These are phyloP conservation scores for Citrus inodora DNA, from an alignment of 345 rosid species.

Conservation along the genomic window DNA sequence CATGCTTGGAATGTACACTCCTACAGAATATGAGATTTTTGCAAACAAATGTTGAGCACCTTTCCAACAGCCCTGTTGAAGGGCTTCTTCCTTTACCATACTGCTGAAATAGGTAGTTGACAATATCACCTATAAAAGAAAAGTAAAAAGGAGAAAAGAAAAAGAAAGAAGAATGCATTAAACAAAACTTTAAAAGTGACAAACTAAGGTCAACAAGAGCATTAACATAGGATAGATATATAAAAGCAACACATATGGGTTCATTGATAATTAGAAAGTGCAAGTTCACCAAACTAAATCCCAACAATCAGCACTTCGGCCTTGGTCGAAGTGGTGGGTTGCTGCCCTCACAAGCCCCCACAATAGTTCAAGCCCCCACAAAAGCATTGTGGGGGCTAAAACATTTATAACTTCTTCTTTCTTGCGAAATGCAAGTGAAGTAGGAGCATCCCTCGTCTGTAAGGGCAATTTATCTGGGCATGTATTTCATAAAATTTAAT, in stretches of 20 bases:
- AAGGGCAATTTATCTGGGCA: no score
- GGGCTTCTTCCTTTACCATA: constrained; percentile 72
- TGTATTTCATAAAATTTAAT: no score
- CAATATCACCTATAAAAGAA: constrained; percentile 59
- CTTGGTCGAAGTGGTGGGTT: no score
- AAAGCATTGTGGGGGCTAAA: no score
- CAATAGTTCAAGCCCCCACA: no score
- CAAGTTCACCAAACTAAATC: background rate
- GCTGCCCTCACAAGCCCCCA: no score
- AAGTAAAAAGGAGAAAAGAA: background rate
- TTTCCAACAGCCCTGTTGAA: constrained; percentile 61
- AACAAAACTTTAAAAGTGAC: background rate
- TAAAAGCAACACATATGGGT: background rate
- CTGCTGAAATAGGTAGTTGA: constrained; percentile 62
- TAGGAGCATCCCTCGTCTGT: no score
- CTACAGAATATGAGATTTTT: background rate
- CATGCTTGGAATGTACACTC: no score
- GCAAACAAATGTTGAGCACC: constrained; percentile 31
- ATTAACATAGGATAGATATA: background rate
- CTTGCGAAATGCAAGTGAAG: no score
- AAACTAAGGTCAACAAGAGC: background rate
- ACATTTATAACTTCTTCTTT: no score
- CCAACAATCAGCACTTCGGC: no score
- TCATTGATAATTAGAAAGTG: background rate
- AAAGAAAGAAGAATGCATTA: background rate